phyloP scores from a whole-genome alignment of 2,329 filamentous ascomycete genomes.

The Monilinia fructigena region DNA sequence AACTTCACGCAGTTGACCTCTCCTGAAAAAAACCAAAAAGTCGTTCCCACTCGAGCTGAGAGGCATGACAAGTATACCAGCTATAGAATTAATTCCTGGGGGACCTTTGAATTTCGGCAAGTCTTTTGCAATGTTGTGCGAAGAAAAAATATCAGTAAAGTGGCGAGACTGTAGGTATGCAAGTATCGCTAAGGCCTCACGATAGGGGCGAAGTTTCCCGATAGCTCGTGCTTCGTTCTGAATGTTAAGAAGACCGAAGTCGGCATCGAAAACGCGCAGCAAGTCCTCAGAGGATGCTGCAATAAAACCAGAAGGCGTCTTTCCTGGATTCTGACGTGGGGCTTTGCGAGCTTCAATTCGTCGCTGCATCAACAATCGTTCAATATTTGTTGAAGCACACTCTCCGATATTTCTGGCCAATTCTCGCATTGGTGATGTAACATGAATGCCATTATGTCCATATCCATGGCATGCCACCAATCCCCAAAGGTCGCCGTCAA shows the following conservation, averaged over 20 bases:
- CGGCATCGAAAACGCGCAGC: slow-evolving; percentile 29
- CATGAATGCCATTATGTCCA: slow-evolving; percentile 59
- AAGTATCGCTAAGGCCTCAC: slow-evolving; percentile 79
- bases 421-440: slow-evolving; percentile 50
- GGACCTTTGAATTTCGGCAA: slow-evolving; percentile 79
- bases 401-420: slow-evolving; percentile 65
- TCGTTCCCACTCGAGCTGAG: slow-evolving; percentile 73
- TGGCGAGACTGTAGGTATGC: slow-evolving; percentile 78
- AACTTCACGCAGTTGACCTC: slow-evolving; percentile 70
- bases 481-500: slow-evolving; percentile 83
- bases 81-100: slow-evolving; percentile 76
- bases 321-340: slow-evolving; percentile 13
- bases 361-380: slow-evolving; percentile 25
- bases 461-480: slow-evolving; percentile 85
- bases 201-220: slow-evolving; percentile 71
- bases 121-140: slow-evolving; percentile 71
- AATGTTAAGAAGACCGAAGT: slow-evolving; percentile 74
- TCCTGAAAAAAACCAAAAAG: slow-evolving; percentile 91
- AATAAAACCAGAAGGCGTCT: slow-evolving; percentile 30
- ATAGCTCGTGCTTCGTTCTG: slow-evolving; percentile 85
- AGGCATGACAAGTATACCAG: slow-evolving; percentile 78
- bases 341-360: slow-evolving; percentile 28
- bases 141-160: slow-evolving; percentile 72
- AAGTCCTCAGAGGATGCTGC: slow-evolving; percentile 29
- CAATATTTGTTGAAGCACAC: slow-evolving; percentile 53